Evolutionary conservation across 495 filamentous ascomycete genomes (phyloP).

Genomic region (Hypoxylon perforatum): DNA sequence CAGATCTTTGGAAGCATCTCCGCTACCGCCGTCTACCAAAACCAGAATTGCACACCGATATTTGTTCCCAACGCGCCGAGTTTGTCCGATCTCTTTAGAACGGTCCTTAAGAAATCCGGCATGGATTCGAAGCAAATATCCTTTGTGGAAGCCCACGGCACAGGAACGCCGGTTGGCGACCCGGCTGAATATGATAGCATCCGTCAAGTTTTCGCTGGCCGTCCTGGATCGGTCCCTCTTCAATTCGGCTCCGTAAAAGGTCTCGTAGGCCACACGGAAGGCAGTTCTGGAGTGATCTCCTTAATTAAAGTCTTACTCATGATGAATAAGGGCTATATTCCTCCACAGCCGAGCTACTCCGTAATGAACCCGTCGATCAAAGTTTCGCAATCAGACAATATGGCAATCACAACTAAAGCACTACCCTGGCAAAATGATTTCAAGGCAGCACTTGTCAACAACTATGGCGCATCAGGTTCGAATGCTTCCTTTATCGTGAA

Average conservation of each 20-base stretch:
- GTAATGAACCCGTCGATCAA: constrained; percentile 50
- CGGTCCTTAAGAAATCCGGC: constrained; percentile 4
- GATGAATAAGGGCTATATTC: constrained; percentile 55
- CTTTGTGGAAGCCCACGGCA: constrained; percentile 54
- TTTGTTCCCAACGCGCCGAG: constrained; percentile 48
- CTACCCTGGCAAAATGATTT: constrained; percentile 48
- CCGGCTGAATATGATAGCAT: constrained; percentile 43
- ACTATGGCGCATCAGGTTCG: constrained; percentile 41
- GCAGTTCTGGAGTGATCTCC: constrained; percentile 52
- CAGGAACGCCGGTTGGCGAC: constrained; percentile 56
- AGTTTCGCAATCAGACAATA: constrained; percentile 40
- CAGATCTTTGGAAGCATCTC: constrained; percentile 64
- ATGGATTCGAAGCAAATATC: constrained; percentile 19
- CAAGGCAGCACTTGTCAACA: constrained; percentile 54
- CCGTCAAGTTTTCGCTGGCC: constrained; percentile 42
- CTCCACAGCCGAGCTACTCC: constrained; percentile 55
- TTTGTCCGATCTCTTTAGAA: constrained; percentile 38
- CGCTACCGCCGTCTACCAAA: constrained; percentile 58
- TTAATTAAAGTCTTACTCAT: constrained; percentile 60
- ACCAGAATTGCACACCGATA: constrained; percentile 43
- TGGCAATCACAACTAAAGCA: constrained; percentile 48
- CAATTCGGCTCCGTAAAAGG: constrained; percentile 55
- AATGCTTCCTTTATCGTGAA: constrained; percentile 36
- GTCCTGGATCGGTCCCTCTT: constrained; percentile 36
- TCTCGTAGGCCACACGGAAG: constrained; percentile 61